Evolutionary conservation across 352 stramenopile genomes (phyloP).

Genomic region (Phytophthora multivora): DNA sequence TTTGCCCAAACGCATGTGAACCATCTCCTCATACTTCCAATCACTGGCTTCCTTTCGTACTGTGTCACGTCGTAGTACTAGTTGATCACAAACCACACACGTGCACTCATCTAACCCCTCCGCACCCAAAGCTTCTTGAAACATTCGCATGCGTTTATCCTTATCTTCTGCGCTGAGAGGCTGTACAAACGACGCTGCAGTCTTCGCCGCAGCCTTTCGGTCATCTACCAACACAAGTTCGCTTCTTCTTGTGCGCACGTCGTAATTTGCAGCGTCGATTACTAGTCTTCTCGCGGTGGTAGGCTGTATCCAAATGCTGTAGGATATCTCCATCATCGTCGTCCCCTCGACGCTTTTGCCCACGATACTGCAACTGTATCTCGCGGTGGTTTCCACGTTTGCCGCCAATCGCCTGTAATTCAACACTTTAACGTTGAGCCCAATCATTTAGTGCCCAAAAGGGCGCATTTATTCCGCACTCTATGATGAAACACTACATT

Average conservation of each 20-base stretch:
- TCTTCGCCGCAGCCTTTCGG: not conserved
- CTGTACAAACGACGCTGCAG: not conserved
- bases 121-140: not conserved
- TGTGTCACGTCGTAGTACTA: not conserved
- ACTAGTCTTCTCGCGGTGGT: not conserved
- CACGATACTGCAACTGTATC: no score
- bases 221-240: not conserved
- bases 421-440: no score
- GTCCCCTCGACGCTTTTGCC: not conserved
- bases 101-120: constrained; percentile 1
- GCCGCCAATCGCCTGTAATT: no score
- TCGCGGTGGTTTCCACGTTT: no score
- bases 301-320: not conserved
- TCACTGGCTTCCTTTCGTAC: not conserved
- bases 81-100: not conserved
- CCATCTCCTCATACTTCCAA: not conserved
- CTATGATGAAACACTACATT: no score
- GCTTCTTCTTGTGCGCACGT: not conserved
- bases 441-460: no score
- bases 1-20: not conserved
- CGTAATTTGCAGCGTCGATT: not conserved
- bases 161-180: not conserved
- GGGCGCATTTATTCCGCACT: no score
- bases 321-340: not conserved
- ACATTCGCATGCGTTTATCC: not conserved